phyloP scores from a whole-genome alignment of 306 rosid genomes.

The Quercus ilex region DNA sequence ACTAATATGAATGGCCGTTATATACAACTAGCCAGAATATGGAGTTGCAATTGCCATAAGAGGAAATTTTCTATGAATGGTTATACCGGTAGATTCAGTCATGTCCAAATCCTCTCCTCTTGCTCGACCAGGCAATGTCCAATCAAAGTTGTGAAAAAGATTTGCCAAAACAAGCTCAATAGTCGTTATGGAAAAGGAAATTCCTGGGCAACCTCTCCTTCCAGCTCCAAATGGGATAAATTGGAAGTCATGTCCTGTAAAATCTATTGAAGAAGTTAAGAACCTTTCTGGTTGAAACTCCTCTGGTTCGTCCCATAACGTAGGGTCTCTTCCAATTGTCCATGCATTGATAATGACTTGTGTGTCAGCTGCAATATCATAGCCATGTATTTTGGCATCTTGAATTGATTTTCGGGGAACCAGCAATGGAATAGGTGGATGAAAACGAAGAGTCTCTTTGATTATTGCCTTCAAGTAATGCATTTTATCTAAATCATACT shows the following conservation, averaged over 20 bases:
- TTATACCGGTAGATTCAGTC: no score
- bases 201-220: conserved; percentile 59
- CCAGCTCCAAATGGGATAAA: conserved; percentile 70
- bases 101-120: conserved; percentile 28
- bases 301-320: conserved; percentile 54
- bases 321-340: conserved; percentile 57
- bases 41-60: no score
- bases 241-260: conserved; percentile 51
- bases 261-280: conserved; percentile 43
- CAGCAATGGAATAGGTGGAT: conserved; percentile 56
- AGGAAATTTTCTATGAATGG: no score
- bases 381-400: conserved; percentile 45
- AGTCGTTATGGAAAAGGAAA: conserved; percentile 36
- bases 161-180: conserved; percentile 65
- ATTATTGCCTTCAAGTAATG: conserved; percentile 47
- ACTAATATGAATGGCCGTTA: no score
- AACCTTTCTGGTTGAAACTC: conserved; percentile 60
- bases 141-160: conserved; percentile 53
- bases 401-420: conserved; percentile 68
- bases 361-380: conserved; percentile 56
- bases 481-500: conserved; percentile 48
- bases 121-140: conserved; percentile 56
- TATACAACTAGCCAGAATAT: no score
- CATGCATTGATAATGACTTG: conserved; percentile 37
- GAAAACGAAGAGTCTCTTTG: conserved; percentile 54